Evolutionary conservation across 2,329 filamentous ascomycete species (phyloP), one percentile per base, ranked within the genome.

Genomic region (Rutstroemia sp.): DNA sequence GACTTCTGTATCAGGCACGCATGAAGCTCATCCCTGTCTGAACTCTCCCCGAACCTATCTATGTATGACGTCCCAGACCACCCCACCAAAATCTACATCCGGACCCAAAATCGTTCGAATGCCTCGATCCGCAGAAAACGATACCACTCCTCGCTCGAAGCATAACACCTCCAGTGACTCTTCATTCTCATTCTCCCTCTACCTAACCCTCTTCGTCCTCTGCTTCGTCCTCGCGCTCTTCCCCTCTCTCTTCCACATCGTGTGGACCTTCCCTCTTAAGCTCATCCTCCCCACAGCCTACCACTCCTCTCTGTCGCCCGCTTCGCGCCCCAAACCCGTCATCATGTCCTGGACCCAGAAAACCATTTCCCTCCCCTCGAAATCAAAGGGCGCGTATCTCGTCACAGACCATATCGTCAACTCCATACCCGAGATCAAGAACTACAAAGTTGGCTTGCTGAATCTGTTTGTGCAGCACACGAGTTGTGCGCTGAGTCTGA

Each of bases 391-490:
- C 70, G 89, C 84, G 53, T 96, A 96, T 75, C 87, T 97, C 58
- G 80, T 97, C 66, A 96, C 92, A 51, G 83, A 92, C 70, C 77
- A 86, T 52, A 80, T 97, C 56, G 64, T 83, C 25, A 75, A 78
- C 50, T 76, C 84, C 58, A 75, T 97, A 0, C 92, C 92, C 4
- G 91, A 96, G 73, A 81, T 97, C 62, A 78, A 78, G 58, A 71
- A 82, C 63, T 96, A 95, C 80, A 92, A 92, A 71, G 82, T 94
- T 64, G 91, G 91, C 46, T 74, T 95, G 59, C 75, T 97, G 60
- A 85, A 96, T 71, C 79, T 99, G 48, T 99, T 97, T 72, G 80
- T 97, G 54, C 92, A 99, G 74, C 94, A 99, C 74, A 99, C 94
- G 5, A 90, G 84, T 67, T 96, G 91, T 73, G 94, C 88, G 12